A percentile compares a stretch with the other conserved stretches of the same genome.
Evolutionary conservation across 2,329 filamentous ascomycete species (phyloP).

Genomic region (Trichoderma hamatum): DNA sequence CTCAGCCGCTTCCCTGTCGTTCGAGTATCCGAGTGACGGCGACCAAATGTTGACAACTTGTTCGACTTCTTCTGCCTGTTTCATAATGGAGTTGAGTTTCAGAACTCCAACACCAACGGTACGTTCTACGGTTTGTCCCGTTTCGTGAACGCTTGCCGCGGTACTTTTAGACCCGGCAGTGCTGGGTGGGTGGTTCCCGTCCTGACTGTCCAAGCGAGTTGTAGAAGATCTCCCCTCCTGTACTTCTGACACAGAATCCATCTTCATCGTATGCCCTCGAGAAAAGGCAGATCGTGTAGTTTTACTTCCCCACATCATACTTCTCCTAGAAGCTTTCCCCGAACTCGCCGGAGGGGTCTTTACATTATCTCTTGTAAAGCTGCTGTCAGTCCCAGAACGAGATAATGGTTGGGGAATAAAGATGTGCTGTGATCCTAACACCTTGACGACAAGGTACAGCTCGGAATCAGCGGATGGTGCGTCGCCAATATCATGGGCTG

Average conservation of each 20-base stretch:
- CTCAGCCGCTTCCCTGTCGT: constrained; percentile 62
- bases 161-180: constrained; percentile 56
- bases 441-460: constrained; percentile 81
- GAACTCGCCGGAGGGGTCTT: constrained; percentile 54
- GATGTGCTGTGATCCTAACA: constrained; percentile 64
- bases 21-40: constrained; percentile 55
- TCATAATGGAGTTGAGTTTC: constrained; percentile 74
- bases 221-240: constrained; percentile 45
- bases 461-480: constrained; percentile 66
- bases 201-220: constrained; percentile 47
- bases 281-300: constrained; percentile 58
- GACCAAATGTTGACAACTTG: constrained; percentile 79
- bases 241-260: constrained; percentile 61
- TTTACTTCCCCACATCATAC: constrained; percentile 71
- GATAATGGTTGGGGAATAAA: constrained; percentile 51
- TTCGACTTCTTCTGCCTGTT: constrained; percentile 71
- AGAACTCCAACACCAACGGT: constrained; percentile 77
- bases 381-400: constrained; percentile 52
- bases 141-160: constrained; percentile 27
- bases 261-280: constrained; percentile 50
- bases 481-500: constrained; percentile 71
- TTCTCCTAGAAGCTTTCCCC: constrained; percentile 61
- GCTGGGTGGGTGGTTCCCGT: constrained; percentile 53
- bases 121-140: constrained; percentile 47
- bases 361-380: constrained; percentile 48